Base-by-base conservation (phyloP, 345 rosid species). In the Sapria himalayana region DNA sequence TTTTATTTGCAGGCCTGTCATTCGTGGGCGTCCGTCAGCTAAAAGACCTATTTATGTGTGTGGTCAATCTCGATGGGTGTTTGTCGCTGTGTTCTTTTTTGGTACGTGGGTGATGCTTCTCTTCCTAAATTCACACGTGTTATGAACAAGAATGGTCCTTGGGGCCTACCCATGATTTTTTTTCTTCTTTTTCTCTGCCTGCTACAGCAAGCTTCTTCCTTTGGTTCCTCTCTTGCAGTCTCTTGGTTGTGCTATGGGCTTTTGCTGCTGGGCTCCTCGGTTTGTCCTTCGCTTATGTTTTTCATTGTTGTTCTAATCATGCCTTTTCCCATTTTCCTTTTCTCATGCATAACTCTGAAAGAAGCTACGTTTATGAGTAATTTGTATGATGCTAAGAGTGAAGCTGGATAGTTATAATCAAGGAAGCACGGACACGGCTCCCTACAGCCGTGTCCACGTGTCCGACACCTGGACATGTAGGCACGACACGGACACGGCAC, bases 11-110 rank as follows among this genome's bases (percentile, higher is more conserved):
- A 89, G 95, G 12, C 93, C 92, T 64, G 95, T 71, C 52, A 69
- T 69, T 54, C 95, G 98, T 46, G 95, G 93, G 48, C 98, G 92
- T 19, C 81, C 95, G 37, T 79, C 86, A 16, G 61, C 81, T 21
- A 89, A 89, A 65, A 69, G 93, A 61, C 52, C 73, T 31, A 64
- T 89, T 46, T 57, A 72, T 52, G 63, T 89, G 41, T 89, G 98
- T 48, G 98, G 94, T 29, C 68, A 55, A 50, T 85, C 94, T 21
- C 98, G 94, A 45, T 79, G 93, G 93, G 74, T 76, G 56, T 82
- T 76, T 63, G 98, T 82, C 61, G 46, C 71, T 38, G 22, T 69
- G 47, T 65, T 74, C 60, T 72, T 85, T 19, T 43, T 62, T 33
- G 98, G 94, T 82, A 75, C 34, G 48, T n/a, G 34, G 27, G 6